Percentiles rank a stretch among this genome's conserved stretches.
Conservation (phyloP, 306 rosid genomes). For the Quercus parvula region DNA sequence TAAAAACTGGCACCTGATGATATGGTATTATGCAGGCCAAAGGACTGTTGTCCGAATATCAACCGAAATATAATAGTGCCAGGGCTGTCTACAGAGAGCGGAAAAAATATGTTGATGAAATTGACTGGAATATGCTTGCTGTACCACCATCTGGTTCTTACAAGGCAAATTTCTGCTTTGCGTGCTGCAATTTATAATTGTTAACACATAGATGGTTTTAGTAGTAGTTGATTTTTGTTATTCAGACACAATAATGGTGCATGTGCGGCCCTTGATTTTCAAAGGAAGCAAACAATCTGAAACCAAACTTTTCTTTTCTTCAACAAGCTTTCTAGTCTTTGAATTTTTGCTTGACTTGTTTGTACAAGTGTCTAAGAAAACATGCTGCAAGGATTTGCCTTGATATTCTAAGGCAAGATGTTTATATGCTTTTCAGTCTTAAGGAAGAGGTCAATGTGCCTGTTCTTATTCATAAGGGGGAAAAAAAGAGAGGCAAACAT, state of each 20-base stretch:
- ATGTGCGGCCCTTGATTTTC: neutral
- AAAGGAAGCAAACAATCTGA: neutral
- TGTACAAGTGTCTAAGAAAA: neutral
- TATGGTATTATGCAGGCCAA: conserved; percentile 70
- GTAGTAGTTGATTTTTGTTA: conserved; percentile 15
- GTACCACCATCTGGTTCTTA: conserved; percentile 88
- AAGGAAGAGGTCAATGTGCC: neutral
- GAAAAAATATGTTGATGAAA: conserved; percentile 84
- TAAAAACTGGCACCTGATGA: conserved; percentile 17
- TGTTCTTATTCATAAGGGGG: neutral
- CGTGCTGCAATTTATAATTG: conserved; percentile 12
- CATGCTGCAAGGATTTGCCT: neutral
- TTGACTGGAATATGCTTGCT: conserved; percentile 92
- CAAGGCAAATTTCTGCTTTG: conserved; percentile 55
- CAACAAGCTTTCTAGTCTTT: neutral
- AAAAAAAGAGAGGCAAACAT: no score
- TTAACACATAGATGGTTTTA: neutral
- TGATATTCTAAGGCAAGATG: neutral
- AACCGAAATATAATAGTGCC: conserved; percentile 83
- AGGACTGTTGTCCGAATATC: conserved; percentile 88
- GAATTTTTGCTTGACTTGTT: neutral
- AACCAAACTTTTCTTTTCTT: neutral
- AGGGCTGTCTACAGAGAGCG: conserved; percentile 96
- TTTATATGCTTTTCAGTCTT: neutral
- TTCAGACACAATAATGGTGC: conserved; percentile 14